Evolutionary conservation across 129 eudicot species (phyloP).

Genomic region (Logfia minima): DNA sequence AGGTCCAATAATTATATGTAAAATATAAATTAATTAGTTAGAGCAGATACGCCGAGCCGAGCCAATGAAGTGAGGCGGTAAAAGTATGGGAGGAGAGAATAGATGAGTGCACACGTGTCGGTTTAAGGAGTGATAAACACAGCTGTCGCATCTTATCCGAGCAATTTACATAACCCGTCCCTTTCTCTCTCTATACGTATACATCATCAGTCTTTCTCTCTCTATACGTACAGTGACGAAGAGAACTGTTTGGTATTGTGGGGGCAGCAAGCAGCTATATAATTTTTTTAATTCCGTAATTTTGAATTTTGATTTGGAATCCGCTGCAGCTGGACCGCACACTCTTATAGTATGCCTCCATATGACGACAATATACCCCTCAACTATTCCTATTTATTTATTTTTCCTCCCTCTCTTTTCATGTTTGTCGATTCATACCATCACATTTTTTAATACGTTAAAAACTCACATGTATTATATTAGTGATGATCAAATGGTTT

Average conservation of each 20-base stretch:
- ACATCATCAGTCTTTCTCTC: background rate
- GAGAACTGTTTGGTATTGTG: conserved; percentile 28
- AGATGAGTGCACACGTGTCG: conserved; percentile 15
- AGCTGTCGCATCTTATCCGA: conserved; percentile 37
- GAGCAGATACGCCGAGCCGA: background rate
- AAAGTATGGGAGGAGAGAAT: background rate
- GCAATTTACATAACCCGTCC: conserved; percentile 33
- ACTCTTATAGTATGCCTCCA: conserved; percentile 21
- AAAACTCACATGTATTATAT: too few relatives aligned
- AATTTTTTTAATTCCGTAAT: background rate
- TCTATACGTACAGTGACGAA: background rate
- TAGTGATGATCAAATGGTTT: background rate
- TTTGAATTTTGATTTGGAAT: conserved; percentile 30
- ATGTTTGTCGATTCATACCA: conserved; percentile 1
- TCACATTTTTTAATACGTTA: background rate
- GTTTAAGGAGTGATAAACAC: conserved; percentile 15
- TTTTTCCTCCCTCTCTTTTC: background rate
- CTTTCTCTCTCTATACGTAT: conserved; percentile 22
- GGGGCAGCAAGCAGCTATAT: conserved; percentile 20
- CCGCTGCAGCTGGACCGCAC: conserved; percentile 44
- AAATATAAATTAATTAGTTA: too few relatives aligned
- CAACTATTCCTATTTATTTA: background rate
- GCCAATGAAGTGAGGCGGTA: conserved; percentile 9
- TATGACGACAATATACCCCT: conserved; percentile 3
- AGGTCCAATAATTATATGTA: too few relatives aligned